Evolutionary conservation across 2,329 filamentous ascomycete genomes (phyloP), one percentile per base, ranked within the genome.

Genomic region (Diplodia sapinea): DNA sequence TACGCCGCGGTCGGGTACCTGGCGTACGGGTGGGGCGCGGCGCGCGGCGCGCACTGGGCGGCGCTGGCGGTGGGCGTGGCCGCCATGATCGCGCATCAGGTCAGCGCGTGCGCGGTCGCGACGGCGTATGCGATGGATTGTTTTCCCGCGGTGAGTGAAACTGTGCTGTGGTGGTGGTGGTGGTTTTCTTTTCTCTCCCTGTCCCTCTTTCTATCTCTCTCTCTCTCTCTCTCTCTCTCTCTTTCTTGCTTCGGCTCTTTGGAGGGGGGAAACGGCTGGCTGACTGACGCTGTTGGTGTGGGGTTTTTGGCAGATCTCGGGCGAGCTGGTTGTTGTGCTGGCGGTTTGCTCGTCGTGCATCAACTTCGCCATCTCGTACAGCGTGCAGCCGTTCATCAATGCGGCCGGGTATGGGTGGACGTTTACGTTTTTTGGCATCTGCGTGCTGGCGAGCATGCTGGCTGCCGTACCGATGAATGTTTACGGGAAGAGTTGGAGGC

Each of bases 71-170:
- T 80, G 26, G 77, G 74, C 0, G 69, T 79, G 1, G 78, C 76
- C 33, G 77, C 73, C 47, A 77, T 81, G 76, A 80, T 80, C 57
- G 77, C 79, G 7, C 78, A 81, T 47, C 79, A 81, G 68, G 79
- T 81, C 4, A 75, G 74, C 2, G 75, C 78, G 11, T 79, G 77
- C 20, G 78, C 74, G 61, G 75, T 80, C 43, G 78, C 79, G 3
- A 80, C 78, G 1, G 75, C 78, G 0, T 81, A 81, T 71, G 78
- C 78, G 2, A 80, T 81, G 78, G 79, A 81, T 63, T 79, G 77
- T 63, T 80, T 80, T 54, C 74, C 77, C 2, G 23, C 23, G 23
- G 23, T 23, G 23, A 23, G 23, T 23, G 23, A 23, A 2, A n/a
- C n/a, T n/a, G n/a, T n/a, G 23, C 2, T 1, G 23, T 23, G 23